Percentiles rank a stretch among this genome's conserved stretches.
These are phyloP conservation scores for Camellia granthamiana DNA, from an alignment of 148 eudicot species.

Conservation along the genomic window DNA sequence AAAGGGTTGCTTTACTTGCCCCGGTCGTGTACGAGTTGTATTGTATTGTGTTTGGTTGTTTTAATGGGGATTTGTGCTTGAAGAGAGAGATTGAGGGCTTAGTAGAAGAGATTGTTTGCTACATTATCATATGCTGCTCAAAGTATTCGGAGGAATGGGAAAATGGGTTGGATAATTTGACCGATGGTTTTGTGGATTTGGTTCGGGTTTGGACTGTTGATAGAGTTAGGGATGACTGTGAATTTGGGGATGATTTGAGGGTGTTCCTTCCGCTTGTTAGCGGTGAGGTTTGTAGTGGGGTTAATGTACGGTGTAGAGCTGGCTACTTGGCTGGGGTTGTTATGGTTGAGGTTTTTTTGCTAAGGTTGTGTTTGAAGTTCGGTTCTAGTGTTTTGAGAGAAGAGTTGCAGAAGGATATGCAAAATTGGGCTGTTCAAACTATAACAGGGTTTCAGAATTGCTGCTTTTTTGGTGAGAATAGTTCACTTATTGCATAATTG, in stretches of 20 bases:
- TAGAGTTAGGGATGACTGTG: slow-evolving; percentile 30
- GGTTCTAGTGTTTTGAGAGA: slow-evolving; percentile 25
- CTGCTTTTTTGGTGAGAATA: slow-evolving; percentile 61
- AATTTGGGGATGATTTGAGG: slow-evolving; percentile 47
- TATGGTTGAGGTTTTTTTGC: slow-evolving; percentile 55
- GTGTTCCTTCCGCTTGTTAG: slow-evolving; percentile 61
- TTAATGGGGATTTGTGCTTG: slow-evolving; percentile 27
- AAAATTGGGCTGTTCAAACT: slow-evolving; percentile 37
- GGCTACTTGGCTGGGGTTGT: slow-evolving; percentile 63
- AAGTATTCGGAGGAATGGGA: slow-evolving; percentile 32
- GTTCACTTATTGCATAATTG: background rate
- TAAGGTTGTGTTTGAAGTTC: slow-evolving; percentile 53
- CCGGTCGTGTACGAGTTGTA: slow-evolving; percentile 59
- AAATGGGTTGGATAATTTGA: slow-evolving; percentile 22
- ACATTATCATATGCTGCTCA: slow-evolving; percentile 51
- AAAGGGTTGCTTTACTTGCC: slow-evolving; percentile 60
- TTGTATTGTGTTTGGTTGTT: slow-evolving; percentile 30
- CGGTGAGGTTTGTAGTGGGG: slow-evolving; percentile 30
- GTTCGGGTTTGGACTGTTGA: slow-evolving; percentile 60
- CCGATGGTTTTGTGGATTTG: slow-evolving; percentile 60
- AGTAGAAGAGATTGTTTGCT: slow-evolving; percentile 51
- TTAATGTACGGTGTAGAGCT: slow-evolving; percentile 39
- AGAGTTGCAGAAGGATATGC: slow-evolving; percentile 39
- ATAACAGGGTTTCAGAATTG: slow-evolving; percentile 52
- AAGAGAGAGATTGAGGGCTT: slow-evolving; percentile 48